Base-by-base conservation (phyloP, 106 monocot species). In the Dioscorea dumetorum region DNA sequence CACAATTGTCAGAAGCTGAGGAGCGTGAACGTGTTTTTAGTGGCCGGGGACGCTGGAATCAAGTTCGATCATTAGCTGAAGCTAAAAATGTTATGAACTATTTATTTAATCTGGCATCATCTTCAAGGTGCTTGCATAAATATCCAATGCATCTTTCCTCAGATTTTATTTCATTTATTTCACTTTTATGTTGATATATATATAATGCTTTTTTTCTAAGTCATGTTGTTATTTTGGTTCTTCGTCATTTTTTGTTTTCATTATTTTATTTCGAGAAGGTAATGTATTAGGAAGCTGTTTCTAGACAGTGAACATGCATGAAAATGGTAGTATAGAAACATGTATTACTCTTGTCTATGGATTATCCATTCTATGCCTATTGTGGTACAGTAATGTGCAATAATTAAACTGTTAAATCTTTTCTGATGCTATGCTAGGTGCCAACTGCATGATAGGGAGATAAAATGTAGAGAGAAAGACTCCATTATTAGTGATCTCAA, bases 1-100 rank as follows among this genome's bases (percentile, higher is more conserved):
- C 99, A 51, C 93, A 99, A 32, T 57, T 99, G 54, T 93, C 99
- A 10, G 93, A 99, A 77, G 92, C 99, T 41, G 99, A 85, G 60
- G 99, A 99, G 52, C 92, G 87, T 35, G 87, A 87, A 32, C 87
- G 93, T 49, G 66, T 78, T 6, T 83, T 85, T 64, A 83, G 67
- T 73, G 91, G 90, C 1, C 77, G 60, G 52, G 89, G 89, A 7
- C 76, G 85, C 12, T 99, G 99, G 99, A 93, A 87, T 79, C 99
- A 99, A 74, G 76, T 99, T 21, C 76, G 90, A 24, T 87, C 99
- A 21, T 78, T 99, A 63, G 71, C 67, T 9, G 92, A 99, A 16
- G 92, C 93, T 24, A 99, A 99, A 78, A 85, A 72, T 72, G 52
- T 90, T 21, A 77, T 99, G 83, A 99, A 90, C 57, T 75, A 82